Base-by-base conservation (phyloP, 768 basidiomycete species). In the Collybiopsis confluens region DNA sequence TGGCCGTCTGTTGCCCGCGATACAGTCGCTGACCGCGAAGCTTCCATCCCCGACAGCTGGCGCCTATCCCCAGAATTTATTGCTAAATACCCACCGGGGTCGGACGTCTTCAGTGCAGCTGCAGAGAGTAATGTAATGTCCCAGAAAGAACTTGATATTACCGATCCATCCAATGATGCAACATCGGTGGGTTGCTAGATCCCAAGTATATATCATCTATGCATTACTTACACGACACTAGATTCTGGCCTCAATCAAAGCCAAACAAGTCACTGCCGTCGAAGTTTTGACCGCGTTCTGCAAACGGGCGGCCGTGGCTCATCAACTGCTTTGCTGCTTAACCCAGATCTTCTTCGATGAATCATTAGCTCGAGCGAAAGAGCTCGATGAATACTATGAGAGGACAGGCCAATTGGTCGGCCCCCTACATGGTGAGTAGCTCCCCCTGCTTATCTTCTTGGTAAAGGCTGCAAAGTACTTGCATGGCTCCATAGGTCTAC, bases 281-380 rank as follows among this genome's bases (percentile, higher is more conserved):
- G 67, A 69, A 16, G 73, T 73, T 21, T 67, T 70, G 4, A 63
- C 60, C 13, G 77, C 79, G 1, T 79, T 74, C 54, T 71, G 63
- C 50, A 79, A 78, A 61, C 67, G 81, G n/a, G 79, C 80, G 9
- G 71, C 73, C 15, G 71, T 82, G 46, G 80, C 78, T 3, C 78
- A 82, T 38, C 79, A 78, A 54, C 58, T 80, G 26, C 59, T 64
- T 3, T 58, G 61, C 41, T 77, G 72, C 54, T 51, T 78, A 10
- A 70, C 70, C 36, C 74, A 75, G 54, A 69, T 76, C 54, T 78
- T 78, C 62, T 65, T 78, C 40, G 77, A 77, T 1, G 72, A 73
- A 53, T 73, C 62, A 0, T 61, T 74, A 35, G 60, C 57, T 47
- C 67, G 63, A 41, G 78, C 78, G 13, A 61, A 64, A 43, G 68